Conservation (phyloP, 106 monocot genomes). For the Cymbidium sinense region DNA sequence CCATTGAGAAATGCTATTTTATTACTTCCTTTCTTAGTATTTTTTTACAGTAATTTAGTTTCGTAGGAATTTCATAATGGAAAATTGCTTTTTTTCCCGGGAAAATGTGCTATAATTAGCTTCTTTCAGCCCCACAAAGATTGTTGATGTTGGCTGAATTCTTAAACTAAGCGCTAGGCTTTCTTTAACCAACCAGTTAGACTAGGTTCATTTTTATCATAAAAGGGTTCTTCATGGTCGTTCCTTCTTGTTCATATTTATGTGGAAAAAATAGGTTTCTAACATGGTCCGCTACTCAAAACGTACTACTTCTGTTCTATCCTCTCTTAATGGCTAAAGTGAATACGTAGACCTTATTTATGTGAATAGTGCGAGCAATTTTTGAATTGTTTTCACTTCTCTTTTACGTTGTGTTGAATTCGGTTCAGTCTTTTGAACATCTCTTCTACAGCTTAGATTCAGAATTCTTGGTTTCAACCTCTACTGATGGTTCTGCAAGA, state of each 20-base stretch:
- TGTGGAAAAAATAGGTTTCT: not conserved
- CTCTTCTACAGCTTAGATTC: conserved; percentile 79
- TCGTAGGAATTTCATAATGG: no score
- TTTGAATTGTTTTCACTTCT: not conserved
- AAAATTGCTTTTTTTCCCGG: no score
- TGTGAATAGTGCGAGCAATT: not conserved
- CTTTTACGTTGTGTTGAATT: not conserved
- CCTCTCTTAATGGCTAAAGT: not conserved
- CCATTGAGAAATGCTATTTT: no score
- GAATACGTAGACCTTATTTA: not conserved
- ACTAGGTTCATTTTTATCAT: not conserved
- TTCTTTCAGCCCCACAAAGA: no score
- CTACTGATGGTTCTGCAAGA: conserved; percentile 87
- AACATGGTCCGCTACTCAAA: not conserved
- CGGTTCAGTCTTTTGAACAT: not conserved
- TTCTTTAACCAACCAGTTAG: not conserved
- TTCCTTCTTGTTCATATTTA: not conserved
- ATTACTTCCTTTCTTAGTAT: no score
- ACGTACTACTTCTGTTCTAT: not conserved
- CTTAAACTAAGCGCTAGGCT: no score
- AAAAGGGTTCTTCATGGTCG: not conserved
- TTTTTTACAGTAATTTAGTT: no score
- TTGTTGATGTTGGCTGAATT: no score
- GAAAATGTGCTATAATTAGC: no score
- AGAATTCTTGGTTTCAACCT: conserved; percentile 83